Base-by-base conservation (phyloP, 495 filamentous ascomycete species). In the Aspergillus asperescens region DNA sequence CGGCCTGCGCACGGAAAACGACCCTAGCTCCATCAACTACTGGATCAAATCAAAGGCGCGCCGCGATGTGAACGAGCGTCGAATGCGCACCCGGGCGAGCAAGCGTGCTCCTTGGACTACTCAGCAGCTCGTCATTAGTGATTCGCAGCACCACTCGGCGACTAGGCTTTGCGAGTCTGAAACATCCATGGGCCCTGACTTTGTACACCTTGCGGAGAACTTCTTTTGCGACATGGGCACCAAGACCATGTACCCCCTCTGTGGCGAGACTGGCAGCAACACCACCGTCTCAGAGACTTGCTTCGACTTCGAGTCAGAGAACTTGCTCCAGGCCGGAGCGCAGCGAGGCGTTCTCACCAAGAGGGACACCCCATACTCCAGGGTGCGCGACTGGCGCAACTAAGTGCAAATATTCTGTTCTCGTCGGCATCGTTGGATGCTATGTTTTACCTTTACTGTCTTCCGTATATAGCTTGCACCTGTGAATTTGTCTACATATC, bases 101-200 rank as follows among this genome's bases (percentile, higher is more conserved):
- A 13, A 32, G 32, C 52, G 52, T 22, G 45, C 23, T 20, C n/a
- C 19, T 4, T 55, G 52, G 52, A 32, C 52, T 28, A 24, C 12
- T 6, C 24, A 13, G 13, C 18, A 55, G 38, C 37, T 55, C 1
- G 44, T 55, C 9, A 28, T 55, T 13, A 34, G 15, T 5, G 52
- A 55, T 10, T 48, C 52, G 0, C n/a, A 34, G 25, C 9, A 5
- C 3, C 52, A 55, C 37, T 55, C 52, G 1, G 52, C 52, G 0
- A 37, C 22, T 19, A 7, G 20, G 1, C 52, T 55, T 0, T 55
- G 52, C 38, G 37, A 25, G 2, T 55, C 52, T 1, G 52, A 48
- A 27, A 49, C 37, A 4, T 55, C 52, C 1, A 55, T 55, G 52
- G 52, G 52, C 1, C 52, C 52, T 3, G 52, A 55, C 45, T 55